Conservation (phyloP, 768 basidiomycete genomes). For the Rhizopogon vinicolor region DNA sequence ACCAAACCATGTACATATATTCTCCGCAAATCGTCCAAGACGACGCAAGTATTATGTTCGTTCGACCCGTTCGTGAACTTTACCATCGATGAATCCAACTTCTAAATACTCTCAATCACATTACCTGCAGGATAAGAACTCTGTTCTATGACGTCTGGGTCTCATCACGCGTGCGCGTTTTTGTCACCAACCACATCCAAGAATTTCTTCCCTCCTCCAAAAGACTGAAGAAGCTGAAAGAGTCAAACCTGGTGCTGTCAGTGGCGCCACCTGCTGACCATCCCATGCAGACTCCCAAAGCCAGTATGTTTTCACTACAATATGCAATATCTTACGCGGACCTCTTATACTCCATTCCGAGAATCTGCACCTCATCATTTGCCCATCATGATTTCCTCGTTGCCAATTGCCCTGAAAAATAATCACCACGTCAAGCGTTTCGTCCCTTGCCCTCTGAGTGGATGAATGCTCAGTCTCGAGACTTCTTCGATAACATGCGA, state of each 20-base stretch:
- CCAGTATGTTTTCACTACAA: slow-evolving; percentile 41
- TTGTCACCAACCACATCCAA: slow-evolving; percentile 23
- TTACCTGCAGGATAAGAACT: slow-evolving; percentile 68
- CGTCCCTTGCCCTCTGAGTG: slow-evolving; percentile 45
- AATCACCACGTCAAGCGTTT: slow-evolving; percentile 98
- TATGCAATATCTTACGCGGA: not conserved
- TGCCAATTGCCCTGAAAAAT: slow-evolving; percentile 86
- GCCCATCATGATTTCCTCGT: slow-evolving; percentile 89
- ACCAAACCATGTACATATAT: no score
- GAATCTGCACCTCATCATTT: slow-evolving; percentile 72
- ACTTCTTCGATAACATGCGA: slow-evolving; percentile 70
- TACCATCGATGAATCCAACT: no score
- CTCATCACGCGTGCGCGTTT: not conserved
- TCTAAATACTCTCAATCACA: no score
- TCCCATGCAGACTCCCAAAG: slow-evolving; percentile 56
- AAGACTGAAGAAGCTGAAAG: slow-evolving; percentile 76
- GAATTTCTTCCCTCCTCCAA: slow-evolving; percentile 82
- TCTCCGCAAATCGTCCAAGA: no score
- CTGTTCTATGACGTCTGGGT: slow-evolving; percentile 57
- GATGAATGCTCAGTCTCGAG: slow-evolving; percentile 49
- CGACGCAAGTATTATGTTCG: no score
- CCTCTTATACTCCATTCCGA: slow-evolving; percentile 31
- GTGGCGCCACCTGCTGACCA: slow-evolving; percentile 31
- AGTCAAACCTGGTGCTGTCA: slow-evolving; percentile 48
- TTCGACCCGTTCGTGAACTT: no score